Evolutionary conservation across 495 filamentous ascomycete genomes (phyloP).

Genomic region (Pseudoneurospora amorphoporcata): DNA sequence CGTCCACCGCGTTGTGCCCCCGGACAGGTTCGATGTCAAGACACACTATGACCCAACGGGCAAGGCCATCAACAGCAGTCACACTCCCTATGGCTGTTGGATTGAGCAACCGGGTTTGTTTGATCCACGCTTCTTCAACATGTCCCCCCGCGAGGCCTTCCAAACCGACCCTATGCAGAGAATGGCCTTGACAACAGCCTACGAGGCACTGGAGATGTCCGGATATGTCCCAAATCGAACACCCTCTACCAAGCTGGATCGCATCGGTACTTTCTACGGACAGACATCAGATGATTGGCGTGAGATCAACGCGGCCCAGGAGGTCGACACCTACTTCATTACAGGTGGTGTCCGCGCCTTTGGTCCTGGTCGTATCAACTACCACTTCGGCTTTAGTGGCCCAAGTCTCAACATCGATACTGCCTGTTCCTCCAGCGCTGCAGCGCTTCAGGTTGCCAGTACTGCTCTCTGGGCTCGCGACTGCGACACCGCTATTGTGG

Average conservation of each 20-base stretch:
- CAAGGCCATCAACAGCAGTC: slow-evolving; percentile 65
- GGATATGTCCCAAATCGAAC: slow-evolving; percentile 83
- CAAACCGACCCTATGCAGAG: slow-evolving; percentile 88
- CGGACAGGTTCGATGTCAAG: slow-evolving; percentile 69
- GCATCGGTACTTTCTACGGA: slow-evolving; percentile 87
- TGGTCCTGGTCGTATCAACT: slow-evolving; percentile 77
- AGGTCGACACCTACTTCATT: slow-evolving; percentile 91
- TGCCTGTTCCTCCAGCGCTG: slow-evolving; percentile 77
- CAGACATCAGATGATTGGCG: slow-evolving; percentile 89
- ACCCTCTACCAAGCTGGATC: slow-evolving; percentile 69
- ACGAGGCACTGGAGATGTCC: slow-evolving; percentile 85
- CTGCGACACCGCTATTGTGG: slow-evolving; percentile 75
- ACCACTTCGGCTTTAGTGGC: slow-evolving; percentile 78
- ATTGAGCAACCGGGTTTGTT: slow-evolving; percentile 79
- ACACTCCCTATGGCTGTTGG: slow-evolving; percentile 82
- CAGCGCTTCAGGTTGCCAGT: slow-evolving; percentile 77
- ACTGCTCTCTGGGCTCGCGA: slow-evolving; percentile 71
- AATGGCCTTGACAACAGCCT: slow-evolving; percentile 71
- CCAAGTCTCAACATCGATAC: slow-evolving; percentile 83
- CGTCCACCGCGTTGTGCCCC: slow-evolving; percentile 50
- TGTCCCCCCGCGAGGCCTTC: slow-evolving; percentile 84
- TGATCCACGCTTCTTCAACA: slow-evolving; percentile 87
- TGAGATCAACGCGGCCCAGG: slow-evolving; percentile 81
- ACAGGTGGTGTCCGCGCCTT: slow-evolving; percentile 84
- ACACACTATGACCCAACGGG: slow-evolving; percentile 69